Evolutionary conservation across 441 rosid genomes (phyloP).

Genomic region (Euphorbia neoarborescens): DNA sequence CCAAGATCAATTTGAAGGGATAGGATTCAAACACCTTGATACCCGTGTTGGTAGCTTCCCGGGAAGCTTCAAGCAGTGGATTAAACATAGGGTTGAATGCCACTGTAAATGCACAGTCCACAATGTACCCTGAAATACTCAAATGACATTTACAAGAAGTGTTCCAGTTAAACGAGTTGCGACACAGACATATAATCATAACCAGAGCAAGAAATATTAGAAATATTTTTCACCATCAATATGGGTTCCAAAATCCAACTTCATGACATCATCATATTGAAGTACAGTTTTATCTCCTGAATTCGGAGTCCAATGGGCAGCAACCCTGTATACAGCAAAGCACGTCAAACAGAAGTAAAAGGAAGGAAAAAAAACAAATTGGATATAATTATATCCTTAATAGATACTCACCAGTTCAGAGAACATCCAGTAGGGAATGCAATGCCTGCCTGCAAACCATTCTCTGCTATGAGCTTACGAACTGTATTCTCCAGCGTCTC

Average conservation of each 20-base stretch:
- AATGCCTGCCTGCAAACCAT: constrained; percentile 94
- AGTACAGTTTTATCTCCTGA: constrained; percentile 92
- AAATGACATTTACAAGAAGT: constrained; percentile 17
- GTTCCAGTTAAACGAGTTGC: background rate
- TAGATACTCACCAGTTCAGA: constrained; percentile 56
- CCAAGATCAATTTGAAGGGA: background rate
- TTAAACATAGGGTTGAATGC: constrained; percentile 92
- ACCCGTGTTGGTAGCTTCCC: constrained; percentile 92
- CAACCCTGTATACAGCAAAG: constrained; percentile 50
- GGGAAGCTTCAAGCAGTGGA: constrained; percentile 88
- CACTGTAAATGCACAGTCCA: constrained; percentile 92
- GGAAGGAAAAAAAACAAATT: background rate
- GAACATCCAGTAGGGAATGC: constrained; percentile 99
- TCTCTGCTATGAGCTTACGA: constrained; percentile 78
- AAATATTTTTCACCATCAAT: constrained; percentile 53
- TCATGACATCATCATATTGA: constrained; percentile 94
- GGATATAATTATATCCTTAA: constrained; percentile 5
- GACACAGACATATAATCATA: constrained; percentile 9
- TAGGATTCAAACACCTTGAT: constrained; percentile 48
- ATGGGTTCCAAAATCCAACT: constrained; percentile 94
- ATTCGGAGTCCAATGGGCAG: constrained; percentile 99
- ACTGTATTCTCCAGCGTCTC: constrained; percentile 85
- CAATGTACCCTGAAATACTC: constrained; percentile 54
- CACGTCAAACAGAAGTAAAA: constrained; percentile 16
- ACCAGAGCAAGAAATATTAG: background rate